Conservation (phyloP, 78 protist genomes). For the Dictyostelium firmibasis region DNA sequence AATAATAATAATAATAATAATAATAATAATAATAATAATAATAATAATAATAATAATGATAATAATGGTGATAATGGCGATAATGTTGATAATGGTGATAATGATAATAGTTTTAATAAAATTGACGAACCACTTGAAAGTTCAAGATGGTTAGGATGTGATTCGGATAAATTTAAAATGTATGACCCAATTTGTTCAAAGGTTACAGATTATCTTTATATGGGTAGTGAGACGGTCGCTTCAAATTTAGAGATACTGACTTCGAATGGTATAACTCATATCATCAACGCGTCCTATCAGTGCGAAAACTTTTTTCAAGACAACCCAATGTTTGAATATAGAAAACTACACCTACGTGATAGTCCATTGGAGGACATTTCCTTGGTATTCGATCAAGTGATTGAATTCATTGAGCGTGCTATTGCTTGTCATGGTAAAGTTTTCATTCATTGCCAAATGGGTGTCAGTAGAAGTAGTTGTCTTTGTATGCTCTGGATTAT, state of each 20-base stretch:
- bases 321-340: conserved; percentile 13
- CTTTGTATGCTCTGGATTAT: conserved; percentile 59
- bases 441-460: conserved; percentile 69
- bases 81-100: neutral
- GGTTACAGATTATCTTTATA: conserved; percentile 39
- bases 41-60: neutral
- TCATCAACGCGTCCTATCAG: conserved; percentile 47
- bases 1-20: neutral
- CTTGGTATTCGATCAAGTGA: conserved; percentile 1
- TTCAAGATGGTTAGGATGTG: conserved; percentile 60
- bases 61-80: neutral
- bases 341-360: conserved; percentile 36
- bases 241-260: neutral
- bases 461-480: conserved; percentile 48
- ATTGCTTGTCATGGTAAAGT: neutral
- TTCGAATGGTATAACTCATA: conserved; percentile 51
- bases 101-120: neutral
- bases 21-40: neutral
- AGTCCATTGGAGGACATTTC: conserved; percentile 29
- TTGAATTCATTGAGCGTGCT: conserved; percentile 47
- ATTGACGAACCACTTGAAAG: conserved; percentile 37
- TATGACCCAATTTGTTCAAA: conserved; percentile 51
- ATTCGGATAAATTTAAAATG: conserved; percentile 24
- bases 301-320: conserved; percentile 46
- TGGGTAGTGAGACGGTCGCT: conserved; percentile 51